Base-by-base conservation (phyloP, 768 basidiomycete genomes). In the Suillus occidentalis region DNA sequence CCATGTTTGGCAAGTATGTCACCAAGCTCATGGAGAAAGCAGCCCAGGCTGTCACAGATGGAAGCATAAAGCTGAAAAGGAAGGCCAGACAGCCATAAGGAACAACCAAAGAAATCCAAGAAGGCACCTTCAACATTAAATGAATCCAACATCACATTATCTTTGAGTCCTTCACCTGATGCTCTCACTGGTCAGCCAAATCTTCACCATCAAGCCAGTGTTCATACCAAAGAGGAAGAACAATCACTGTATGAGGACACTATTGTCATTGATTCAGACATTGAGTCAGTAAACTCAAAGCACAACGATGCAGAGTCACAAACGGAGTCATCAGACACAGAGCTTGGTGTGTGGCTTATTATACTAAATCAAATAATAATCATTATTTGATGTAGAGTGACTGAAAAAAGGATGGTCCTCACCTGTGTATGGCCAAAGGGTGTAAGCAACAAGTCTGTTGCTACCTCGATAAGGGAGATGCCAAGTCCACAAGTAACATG, bases 401-500 rank as follows among this genome's bases (percentile, higher is more conserved):
- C 43, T 43, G 43, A 18, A 43, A 68, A 75, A 68, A 40, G 74
- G 64, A 2, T 76, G 74, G 74, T 66, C 55, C 16, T 67, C 74
- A n/a, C 68, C 69, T 1, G 65, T 77, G 3, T 56, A 31, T 53
- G 28, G 69, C 65, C 7, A 53, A 65, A n/a, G 43, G 50, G 12
- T 76, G 75, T 55, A 68, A 69, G 22, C 8, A 60, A 1, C 43
- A 7, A 0, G 47, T 72, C 4, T 65, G 64, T 0, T 47, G 69
- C 4, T 77, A 71, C 42, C 66, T 73, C 0, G 73, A 76, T 45
- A 74, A 50, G 7, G 65, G 36, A 8, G 75, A 77, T 62, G 47
- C 62, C 1, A 64, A 60, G 20, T 77, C 72, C 4, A 80, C 77
- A 0, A 64, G 72, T 16, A 79, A 79, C 69, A 61, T 76, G 47